Percentiles rank a stretch among this genome's conserved stretches.
phyloP scores from a whole-genome alignment of 106 monocot species.

The Cymbidium sinense region DNA sequence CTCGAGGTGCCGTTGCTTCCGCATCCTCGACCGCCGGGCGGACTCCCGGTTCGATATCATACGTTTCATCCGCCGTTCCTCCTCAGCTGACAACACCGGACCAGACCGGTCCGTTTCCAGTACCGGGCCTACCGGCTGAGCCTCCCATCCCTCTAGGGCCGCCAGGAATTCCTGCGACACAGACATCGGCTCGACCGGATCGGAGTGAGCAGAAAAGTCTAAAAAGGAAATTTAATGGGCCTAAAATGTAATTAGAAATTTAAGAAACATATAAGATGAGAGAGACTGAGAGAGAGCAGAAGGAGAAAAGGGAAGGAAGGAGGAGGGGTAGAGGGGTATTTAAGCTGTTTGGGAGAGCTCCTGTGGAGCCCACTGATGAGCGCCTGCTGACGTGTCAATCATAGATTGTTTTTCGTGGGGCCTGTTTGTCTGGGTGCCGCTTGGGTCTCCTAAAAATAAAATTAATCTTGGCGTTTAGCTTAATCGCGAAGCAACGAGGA shows the following conservation, averaged over 20 bases:
- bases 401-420: neutral
- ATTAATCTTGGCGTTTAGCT: slow-evolving; percentile 8
- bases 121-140: neutral
- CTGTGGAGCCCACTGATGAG: slow-evolving; percentile 7
- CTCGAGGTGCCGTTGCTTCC: slow-evolving; percentile 51
- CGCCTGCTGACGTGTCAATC: slow-evolving; percentile 5
- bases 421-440: slow-evolving; percentile 13
- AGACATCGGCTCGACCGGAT: neutral
- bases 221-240: neutral
- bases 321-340: slow-evolving; percentile 32
- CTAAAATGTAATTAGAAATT: neutral
- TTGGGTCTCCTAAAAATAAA: neutral
- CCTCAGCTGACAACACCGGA: slow-evolving; percentile 7
- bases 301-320: slow-evolving; percentile 60
- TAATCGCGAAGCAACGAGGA: slow-evolving; percentile 21
- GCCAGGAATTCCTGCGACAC: neutral
- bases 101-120: neutral
- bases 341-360: neutral
- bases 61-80: slow-evolving; percentile 34
- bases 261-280: neutral
- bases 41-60: slow-evolving; percentile 69
- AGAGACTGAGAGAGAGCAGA: slow-evolving; percentile 5
- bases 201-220: neutral
- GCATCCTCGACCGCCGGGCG: slow-evolving; percentile 52
- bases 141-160: slow-evolving; percentile 3